Base-by-base conservation (phyloP, 371 early-diverging fungal genomes). In the Globomyces sp. region DNA sequence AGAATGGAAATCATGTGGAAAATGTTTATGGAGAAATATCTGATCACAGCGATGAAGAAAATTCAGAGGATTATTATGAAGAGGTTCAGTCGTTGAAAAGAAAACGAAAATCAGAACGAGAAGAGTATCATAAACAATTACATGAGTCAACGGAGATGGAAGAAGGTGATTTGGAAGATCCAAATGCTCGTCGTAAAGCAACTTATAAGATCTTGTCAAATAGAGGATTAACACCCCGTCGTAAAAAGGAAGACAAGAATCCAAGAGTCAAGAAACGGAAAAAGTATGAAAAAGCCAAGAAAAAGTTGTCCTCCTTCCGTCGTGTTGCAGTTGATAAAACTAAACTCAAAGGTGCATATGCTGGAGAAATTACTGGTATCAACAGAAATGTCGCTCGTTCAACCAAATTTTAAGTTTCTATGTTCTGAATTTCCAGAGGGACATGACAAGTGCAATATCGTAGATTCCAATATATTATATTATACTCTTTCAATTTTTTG, bases 311-410 rank as follows among this genome's bases (percentile, higher is more conserved):
- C 67, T 88, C 89, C 48, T 77, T 90, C 74, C 88, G 87, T 72
- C 80, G 87, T 10, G 86, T 94, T 48, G 76, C 71, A 11, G 74
- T 67, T 39, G 78, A 80, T 68, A 77, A 75, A 69, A 39, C 58
- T 40, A 73, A 72, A 65, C 85, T 83, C 65, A 83, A 84, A 46
- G 84, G 89, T 44, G 76, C 82, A 41, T 98, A 98, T 79, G 89
- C 85, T 68, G 97, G 97, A 71, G 97, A 97, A 82, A 78, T 81
- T 71, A 94, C 96, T 5, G 96, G 97, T 83, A 96, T 98, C 85
- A 94, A 94, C 82, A 80, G 87, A 43, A 83, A 86, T 46, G 77
- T 95, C 37, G 76, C 93, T 8, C 87, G 92, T 72, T 88, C 89
- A 78, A 87, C 92, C 67, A 85, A 86, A 69, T 84, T 91, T 64